Base-by-base conservation (phyloP, 2,329 filamentous ascomycete genomes). In the Fonsecaea nubica region DNA sequence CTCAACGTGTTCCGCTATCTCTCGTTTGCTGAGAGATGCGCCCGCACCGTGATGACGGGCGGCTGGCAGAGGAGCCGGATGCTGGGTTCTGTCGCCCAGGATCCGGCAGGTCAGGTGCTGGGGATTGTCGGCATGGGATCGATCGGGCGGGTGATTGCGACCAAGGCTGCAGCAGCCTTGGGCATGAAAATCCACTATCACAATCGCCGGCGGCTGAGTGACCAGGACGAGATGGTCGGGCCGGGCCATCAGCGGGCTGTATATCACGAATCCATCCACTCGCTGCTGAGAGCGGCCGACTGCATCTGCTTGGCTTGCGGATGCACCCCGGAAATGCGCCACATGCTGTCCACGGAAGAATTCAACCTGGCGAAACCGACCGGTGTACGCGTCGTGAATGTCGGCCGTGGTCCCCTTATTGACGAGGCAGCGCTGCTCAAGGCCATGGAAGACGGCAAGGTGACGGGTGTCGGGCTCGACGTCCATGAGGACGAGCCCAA, bases 351-450 rank as follows among this genome's bases (percentile, higher is more conserved):
- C 36, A 18, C 21, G 42, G 30, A n/a, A 30, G 42, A 60, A n/a
- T 60, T 60, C 18, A 12, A 40, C 32, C 42, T 52, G 40, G 58
- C 58, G 1, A 48, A 50, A 25, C 30, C 10, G 15, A 48, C 32
- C 18, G 89, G 89, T 7, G 88, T 90, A 0, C 83, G 90, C 3
- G 87, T 94, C 3, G 81, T 95, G 58, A 94, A 94, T 68, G 90
- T 93, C 0, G 91, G 91, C 1, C 82, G 92, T 33, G 92, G 92
- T 1, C 91, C 91, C 0, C 91, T 93, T 58, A 90, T 93, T 69
- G 91, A 93, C 65, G 92, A 95, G 75, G 82, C 82, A 0, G 90
- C 90, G 0, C 81, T 95, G 3, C 80, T 93, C 0, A 85, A 84
- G 62, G 91, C 90, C 0, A 78, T 95, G 0, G 85, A 93, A 58